Evolutionary conservation across 2,329 filamentous ascomycete species (phyloP).

Genomic region (Colletotrichum aenigma): DNA sequence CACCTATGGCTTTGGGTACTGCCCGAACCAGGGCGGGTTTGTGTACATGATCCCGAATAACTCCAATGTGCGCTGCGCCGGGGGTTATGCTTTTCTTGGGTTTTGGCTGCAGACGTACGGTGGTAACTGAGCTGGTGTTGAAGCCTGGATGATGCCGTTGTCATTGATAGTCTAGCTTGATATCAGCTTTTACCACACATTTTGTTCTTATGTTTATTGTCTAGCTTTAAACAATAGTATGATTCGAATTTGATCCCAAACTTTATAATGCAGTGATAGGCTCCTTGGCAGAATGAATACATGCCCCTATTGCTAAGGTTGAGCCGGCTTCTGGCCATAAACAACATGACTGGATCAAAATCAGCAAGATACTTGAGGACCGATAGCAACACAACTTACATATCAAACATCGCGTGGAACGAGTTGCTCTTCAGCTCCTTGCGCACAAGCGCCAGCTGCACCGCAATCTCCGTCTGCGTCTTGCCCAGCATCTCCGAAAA

Average conservation of each 20-base stretch:
- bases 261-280: fast-evolving
- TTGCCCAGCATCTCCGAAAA: constrained; percentile 33
- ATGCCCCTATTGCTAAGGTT: neutral
- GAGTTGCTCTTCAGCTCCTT: constrained; percentile 30
- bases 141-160: neutral
- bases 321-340: neutral
- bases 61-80: neutral
- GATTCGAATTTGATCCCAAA: fast-evolving
- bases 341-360: neutral
- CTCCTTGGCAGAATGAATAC: neutral
- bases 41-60: constrained; percentile 8
- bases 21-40: neutral
- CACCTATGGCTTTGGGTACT: neutral
- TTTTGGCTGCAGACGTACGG: neutral
- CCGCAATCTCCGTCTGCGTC: constrained; percentile 26
- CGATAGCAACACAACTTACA: constrained; percentile 13
- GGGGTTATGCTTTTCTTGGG: neutral
- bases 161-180: neutral
- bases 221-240: neutral
- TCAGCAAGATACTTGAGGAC: neutral
- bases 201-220: fast-evolving
- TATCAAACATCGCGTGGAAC: constrained; percentile 28
- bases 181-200: neutral
- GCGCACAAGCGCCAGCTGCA: constrained; percentile 30
- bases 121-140: neutral